These are phyloP conservation scores for Capronia coronata DNA, from an alignment of 2,329 filamentous ascomycete genomes.

Conservation along the genomic window DNA sequence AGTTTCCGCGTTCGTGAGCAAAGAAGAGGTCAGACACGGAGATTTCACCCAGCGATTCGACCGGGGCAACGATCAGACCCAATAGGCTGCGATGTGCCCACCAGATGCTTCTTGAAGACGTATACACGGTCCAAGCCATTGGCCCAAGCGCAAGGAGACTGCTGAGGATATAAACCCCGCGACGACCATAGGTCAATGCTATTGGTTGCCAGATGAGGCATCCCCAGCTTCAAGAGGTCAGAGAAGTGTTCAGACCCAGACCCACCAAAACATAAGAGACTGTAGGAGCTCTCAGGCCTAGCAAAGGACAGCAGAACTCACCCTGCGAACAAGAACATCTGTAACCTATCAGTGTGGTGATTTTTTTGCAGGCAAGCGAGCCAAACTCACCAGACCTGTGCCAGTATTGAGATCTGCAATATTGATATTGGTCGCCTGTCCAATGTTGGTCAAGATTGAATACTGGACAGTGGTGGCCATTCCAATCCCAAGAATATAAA, in stretches of 20 bases:
- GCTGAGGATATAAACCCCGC: conserved; percentile 27
- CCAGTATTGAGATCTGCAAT: conserved; percentile 43
- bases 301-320: conserved; percentile 22
- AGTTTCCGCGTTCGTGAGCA: conserved; percentile 23
- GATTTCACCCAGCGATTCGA: conserved; percentile 46
- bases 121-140: conserved; percentile 43
- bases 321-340: conserved; percentile 38
- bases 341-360: no score
- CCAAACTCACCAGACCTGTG: conserved; percentile 43
- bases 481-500: conserved; percentile 33
- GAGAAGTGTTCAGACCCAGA: neutral
- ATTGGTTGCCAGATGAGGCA: conserved; percentile 45
- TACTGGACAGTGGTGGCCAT: conserved; percentile 32
- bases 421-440: conserved; percentile 38
- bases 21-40: conserved; percentile 41
- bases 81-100: conserved; percentile 43
- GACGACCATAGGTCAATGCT: conserved; percentile 39
- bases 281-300: no score
- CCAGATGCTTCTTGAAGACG: conserved; percentile 43
- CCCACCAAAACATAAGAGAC: no score
- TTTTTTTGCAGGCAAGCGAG: no score
- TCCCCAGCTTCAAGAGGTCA: conserved; percentile 30
- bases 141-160: conserved; percentile 32
- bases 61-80: conserved; percentile 44
- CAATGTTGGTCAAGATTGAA: conserved; percentile 34